These are phyloP conservation scores for Geosmithia putterillii DNA, from an alignment of 2,329 filamentous ascomycete genomes.

Conservation along the genomic window DNA sequence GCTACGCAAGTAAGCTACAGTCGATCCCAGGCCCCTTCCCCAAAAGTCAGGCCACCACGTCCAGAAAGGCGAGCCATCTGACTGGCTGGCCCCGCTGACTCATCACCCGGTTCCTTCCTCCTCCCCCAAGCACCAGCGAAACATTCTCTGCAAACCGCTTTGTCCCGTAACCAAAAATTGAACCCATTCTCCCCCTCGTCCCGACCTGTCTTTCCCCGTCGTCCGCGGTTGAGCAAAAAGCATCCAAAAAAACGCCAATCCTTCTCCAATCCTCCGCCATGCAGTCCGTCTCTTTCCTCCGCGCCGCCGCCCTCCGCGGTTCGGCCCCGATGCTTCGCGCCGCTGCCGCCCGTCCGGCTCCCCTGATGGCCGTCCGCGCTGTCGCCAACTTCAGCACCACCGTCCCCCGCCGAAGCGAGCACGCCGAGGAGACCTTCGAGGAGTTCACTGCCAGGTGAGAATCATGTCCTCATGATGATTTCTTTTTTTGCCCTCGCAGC, in stretches of 20 bases:
- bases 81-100: neutral
- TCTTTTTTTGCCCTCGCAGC: neutral
- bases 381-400: slow-evolving; percentile 54
- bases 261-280: slow-evolving; percentile 25
- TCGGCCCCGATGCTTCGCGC: slow-evolving; percentile 48
- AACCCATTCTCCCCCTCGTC: neutral
- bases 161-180: neutral
- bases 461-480: neutral
- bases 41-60: neutral
- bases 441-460: slow-evolving; percentile 94
- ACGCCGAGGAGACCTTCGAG: slow-evolving; percentile 96
- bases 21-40: neutral
- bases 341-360: slow-evolving; percentile 46
- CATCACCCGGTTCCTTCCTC: slow-evolving; percentile 6
- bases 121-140: slow-evolving; percentile 11
- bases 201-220: neutral
- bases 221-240: neutral
- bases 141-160: slow-evolving; percentile 1
- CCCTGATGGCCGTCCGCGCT: slow-evolving; percentile 39
- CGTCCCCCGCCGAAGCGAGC: slow-evolving; percentile 40
- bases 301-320: slow-evolving; percentile 57
- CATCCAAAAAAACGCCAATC: too few relatives aligned
- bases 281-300: slow-evolving; percentile 57
- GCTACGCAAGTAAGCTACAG: neutral
- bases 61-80: neutral